Evolutionary conservation across 2,329 filamentous ascomycete genomes (phyloP).

Genomic region (Bretziella fagacearum): DNA sequence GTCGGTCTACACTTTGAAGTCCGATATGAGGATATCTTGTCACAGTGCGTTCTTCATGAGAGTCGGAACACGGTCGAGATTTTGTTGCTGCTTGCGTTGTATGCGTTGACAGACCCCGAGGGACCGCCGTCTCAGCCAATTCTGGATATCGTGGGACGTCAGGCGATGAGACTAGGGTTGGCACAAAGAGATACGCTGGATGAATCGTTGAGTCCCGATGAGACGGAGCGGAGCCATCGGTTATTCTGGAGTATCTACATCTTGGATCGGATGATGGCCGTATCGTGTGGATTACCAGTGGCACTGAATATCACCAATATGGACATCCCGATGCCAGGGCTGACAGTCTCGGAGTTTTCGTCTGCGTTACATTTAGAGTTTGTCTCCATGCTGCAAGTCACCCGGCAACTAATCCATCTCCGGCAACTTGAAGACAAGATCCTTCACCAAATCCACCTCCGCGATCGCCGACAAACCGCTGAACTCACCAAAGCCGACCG

Average conservation of each 20-base stretch:
- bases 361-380: conserved; percentile 23
- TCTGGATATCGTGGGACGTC: conserved; percentile 25
- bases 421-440: conserved; percentile 29
- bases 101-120: conserved; percentile 27
- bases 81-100: conserved; percentile 26
- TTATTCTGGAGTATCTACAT: conserved; percentile 31
- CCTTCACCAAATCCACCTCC: conserved; percentile 23
- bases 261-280: conserved; percentile 29
- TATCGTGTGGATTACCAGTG: conserved; percentile 25
- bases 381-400: conserved; percentile 28
- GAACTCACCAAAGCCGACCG: conserved; percentile 21
- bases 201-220: conserved; percentile 18
- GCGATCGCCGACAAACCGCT: conserved; percentile 20
- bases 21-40: conserved; percentile 25
- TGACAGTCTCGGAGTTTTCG: conserved; percentile 30
- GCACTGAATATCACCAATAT: conserved; percentile 25
- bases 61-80: conserved; percentile 26
- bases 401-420: conserved; percentile 28
- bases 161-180: conserved; percentile 25
- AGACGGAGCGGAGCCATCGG: conserved; percentile 23
- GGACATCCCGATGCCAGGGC: conserved; percentile 26
- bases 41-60: conserved; percentile 24
- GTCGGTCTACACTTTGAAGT: conserved; percentile 21
- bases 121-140: conserved; percentile 26
- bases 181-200: conserved; percentile 21